A percentile compares a stretch with the other conserved stretches of the same genome.
phyloP scores from a whole-genome alignment of 495 filamentous ascomycete genomes.

The Xylaria telfairii region DNA sequence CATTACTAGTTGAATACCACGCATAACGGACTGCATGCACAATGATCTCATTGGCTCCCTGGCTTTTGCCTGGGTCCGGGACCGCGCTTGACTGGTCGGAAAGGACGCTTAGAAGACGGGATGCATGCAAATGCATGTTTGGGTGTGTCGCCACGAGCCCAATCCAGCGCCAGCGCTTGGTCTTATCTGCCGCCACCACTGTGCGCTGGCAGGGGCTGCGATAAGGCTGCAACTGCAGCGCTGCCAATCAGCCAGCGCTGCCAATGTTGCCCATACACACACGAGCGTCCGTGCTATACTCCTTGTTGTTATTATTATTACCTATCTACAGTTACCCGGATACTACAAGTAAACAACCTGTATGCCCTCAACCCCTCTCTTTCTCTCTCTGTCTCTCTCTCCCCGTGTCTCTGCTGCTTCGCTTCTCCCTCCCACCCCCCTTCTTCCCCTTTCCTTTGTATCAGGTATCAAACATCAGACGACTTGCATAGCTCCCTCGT shows the following conservation, averaged over 20 bases:
- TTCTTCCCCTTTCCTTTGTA: neutral
- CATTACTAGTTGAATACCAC: neutral
- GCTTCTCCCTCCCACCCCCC: neutral
- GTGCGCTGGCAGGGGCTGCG: conserved; percentile 8
- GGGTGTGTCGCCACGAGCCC: neutral
- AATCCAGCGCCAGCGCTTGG: conserved; percentile 10
- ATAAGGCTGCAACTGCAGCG: conserved; percentile 22
- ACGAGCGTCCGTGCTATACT: neutral
- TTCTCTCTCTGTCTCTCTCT: neutral
- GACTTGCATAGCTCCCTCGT: too few species aligned
- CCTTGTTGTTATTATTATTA: neutral
- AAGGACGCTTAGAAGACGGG: neutral
- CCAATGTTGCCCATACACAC: neutral
- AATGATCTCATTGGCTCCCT: conserved; percentile 6
- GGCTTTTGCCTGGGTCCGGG: neutral
- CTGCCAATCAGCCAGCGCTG: conserved; percentile 3
- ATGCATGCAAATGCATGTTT: neutral
- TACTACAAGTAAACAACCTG: neutral
- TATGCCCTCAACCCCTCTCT: neutral
- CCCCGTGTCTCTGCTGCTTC: neutral
- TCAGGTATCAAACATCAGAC: too few species aligned
- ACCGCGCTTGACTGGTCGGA: neutral
- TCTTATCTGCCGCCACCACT: conserved; percentile 20
- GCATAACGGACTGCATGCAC: conserved; percentile 2
- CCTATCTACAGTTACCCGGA: neutral